Percentiles rank a stretch among this genome's conserved stretches.
Evolutionary conservation across 306 rosid genomes (phyloP).

Genomic region (Acacia confusa): DNA sequence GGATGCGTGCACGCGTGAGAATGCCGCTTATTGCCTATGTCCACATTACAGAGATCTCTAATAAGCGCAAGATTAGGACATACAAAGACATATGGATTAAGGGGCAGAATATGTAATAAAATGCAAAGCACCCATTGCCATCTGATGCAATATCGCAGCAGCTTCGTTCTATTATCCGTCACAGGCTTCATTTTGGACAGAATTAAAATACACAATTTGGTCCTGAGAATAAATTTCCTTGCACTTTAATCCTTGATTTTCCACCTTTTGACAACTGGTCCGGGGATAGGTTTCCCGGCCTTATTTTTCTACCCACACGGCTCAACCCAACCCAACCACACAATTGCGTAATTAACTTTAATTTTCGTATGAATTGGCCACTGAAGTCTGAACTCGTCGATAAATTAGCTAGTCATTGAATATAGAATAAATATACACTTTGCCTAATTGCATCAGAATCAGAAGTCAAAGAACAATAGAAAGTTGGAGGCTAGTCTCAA

Average conservation of each 20-base stretch:
- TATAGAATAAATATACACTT: background rate
- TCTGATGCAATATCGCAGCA: slow-evolving; percentile 6
- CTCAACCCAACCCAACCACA: background rate
- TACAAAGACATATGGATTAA: slow-evolving; percentile 14
- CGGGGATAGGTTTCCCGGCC: background rate
- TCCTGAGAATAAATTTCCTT: background rate
- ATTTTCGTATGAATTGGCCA: background rate
- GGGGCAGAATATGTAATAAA: background rate
- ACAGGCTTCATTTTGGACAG: background rate
- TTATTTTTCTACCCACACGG: background rate
- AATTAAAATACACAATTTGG: background rate
- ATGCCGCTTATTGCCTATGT: background rate
- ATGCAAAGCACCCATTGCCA: background rate
- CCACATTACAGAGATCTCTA: background rate
- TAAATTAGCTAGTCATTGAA: background rate
- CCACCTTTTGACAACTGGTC: background rate
- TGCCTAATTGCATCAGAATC: slow-evolving; percentile 29
- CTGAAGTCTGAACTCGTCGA: background rate
- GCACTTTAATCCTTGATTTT: background rate
- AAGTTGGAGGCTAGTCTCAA: slow-evolving; percentile 18
- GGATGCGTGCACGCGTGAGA: too few species aligned
- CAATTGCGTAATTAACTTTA: background rate
- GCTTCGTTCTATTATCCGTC: background rate
- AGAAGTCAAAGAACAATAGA: slow-evolving; percentile 14
- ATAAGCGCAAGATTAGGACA: background rate